Conservation (phyloP, 1,284 basidiomycete genomes). For the Peniophora sp. region DNA sequence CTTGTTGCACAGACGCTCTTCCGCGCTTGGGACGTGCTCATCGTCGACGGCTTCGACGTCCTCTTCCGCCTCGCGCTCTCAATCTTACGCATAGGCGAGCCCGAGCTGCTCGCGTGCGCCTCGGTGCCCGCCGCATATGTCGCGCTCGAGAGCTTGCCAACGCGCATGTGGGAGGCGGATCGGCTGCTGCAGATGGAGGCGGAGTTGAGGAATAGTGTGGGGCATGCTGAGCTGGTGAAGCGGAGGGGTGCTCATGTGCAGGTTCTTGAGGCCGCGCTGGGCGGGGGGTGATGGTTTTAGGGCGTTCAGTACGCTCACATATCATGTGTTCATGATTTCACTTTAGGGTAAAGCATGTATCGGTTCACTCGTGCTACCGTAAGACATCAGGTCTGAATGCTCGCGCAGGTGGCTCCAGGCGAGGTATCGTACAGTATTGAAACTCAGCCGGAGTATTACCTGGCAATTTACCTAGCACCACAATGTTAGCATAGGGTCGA, state of each 20-base stretch:
- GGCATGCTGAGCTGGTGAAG: constrained; percentile 62
- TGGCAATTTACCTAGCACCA: no score
- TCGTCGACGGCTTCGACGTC: constrained; percentile 88
- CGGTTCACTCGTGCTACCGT: no score
- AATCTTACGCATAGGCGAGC: constrained; percentile 79
- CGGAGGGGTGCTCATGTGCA: constrained; percentile 56
- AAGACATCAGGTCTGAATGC: no score
- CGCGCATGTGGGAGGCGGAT: constrained; percentile 88
- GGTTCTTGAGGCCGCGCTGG: constrained; percentile 24
- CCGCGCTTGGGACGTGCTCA: constrained; percentile 91
- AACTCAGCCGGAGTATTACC: no score
- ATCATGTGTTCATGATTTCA: no score
- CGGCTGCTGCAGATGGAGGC: constrained; percentile 71
- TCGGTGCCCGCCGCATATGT: constrained; percentile 85
- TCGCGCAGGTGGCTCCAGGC: no score
- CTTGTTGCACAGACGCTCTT: constrained; percentile 63
- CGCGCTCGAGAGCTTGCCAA: constrained; percentile 79
- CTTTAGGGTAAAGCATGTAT: no score
- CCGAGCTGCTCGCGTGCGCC: constrained; percentile 74
- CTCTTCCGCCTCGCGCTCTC: constrained; percentile 87
- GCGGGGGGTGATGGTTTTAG: no score
- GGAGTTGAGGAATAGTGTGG: constrained; percentile 60
- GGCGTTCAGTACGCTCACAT: no score
- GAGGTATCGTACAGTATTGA: no score
- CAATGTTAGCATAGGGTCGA: no score